Base-by-base conservation (phyloP, 2,329 filamentous ascomycete genomes). In the Cyphellophora europaea region DNA sequence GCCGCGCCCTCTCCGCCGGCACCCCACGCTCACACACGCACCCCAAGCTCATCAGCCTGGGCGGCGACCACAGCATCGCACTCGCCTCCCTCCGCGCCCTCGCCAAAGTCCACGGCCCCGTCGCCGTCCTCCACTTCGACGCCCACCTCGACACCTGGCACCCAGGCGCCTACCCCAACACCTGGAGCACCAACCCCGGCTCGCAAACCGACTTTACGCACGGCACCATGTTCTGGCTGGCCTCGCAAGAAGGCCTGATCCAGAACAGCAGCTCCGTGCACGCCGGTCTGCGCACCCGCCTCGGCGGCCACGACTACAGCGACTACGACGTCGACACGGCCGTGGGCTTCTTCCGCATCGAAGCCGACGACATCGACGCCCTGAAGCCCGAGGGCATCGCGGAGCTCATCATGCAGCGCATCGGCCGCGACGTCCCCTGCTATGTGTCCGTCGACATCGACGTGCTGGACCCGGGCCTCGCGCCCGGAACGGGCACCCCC, bases 211-310 rank as follows among this genome's bases (percentile, higher is more conserved):
- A 79, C 48, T 91, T 93, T 64, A 93, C 79, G 52, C 87, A 94
- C 58, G 87, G 88, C 4, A 84, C 76, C 47, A 91, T 93, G 78
- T 93, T 93, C 68, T 89, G 85, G 81, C 72, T 89, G 47, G 87
- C 87, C 5, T 78, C 79, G 32, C 77, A 78, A 18, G 87, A 93
- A 56, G 84, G 83, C 0, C 63, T 94, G 16, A 78, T 93, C 38
- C 69, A 74, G 41, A 88, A 89, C 56, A 63, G 67, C 11, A 79
- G 74, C 0, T 82, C 76, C 14, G 83, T 91, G 5, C 87, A 94
- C 56, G 87, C 84, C 0, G 87, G 87, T 2, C 65, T 93, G 33
- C 77, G 87, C 29, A 93, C 85, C 0, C 71, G 85, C 2, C 67
- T 94, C 4, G 77, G 74, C 0, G 79, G 78, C 27, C 61, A 64